These are phyloP conservation scores for Sisymbrium irio DNA, from an alignment of 345 rosid species.

Conservation along the genomic window DNA sequence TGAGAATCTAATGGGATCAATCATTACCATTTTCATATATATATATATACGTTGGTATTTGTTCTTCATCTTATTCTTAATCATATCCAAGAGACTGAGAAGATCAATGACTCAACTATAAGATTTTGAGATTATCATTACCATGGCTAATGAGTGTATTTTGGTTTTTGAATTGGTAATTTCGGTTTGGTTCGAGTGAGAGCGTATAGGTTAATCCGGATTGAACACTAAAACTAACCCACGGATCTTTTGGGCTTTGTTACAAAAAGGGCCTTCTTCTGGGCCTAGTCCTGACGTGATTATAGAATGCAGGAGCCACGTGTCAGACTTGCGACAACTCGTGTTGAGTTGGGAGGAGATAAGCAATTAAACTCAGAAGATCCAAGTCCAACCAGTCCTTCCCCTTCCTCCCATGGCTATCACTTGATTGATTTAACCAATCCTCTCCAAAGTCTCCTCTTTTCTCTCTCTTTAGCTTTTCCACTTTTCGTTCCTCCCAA, in stretches of 20 bases:
- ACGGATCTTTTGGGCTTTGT: not conserved
- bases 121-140: not conserved
- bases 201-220: too few species aligned
- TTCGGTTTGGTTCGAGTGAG: too few species aligned
- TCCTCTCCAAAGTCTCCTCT: not conserved
- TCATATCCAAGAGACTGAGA: not conserved
- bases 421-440: slow-evolving; percentile 11
- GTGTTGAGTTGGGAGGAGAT: slow-evolving; percentile 24
- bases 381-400: slow-evolving; percentile 3
- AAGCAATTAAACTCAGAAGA: slow-evolving; percentile 30
- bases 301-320: slow-evolving; percentile 16
- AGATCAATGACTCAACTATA: not conserved
- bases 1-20: not conserved
- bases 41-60: not conserved
- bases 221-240: too few species aligned
- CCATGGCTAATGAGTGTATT: too few species aligned
- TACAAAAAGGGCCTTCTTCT: not conserved
- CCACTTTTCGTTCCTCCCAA: not conserved
- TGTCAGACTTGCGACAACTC: slow-evolving; percentile 20
- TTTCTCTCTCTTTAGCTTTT: not conserved
- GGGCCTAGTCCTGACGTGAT: not conserved
- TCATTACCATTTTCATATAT: not conserved
- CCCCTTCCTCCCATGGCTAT: slow-evolving; percentile 16
- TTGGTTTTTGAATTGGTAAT: too few species aligned
- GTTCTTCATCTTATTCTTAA: not conserved